These are phyloP conservation scores for Meyerozyma elateridarum DNA, from an alignment of 1,139 yeast genomes.

Conservation along the genomic window DNA sequence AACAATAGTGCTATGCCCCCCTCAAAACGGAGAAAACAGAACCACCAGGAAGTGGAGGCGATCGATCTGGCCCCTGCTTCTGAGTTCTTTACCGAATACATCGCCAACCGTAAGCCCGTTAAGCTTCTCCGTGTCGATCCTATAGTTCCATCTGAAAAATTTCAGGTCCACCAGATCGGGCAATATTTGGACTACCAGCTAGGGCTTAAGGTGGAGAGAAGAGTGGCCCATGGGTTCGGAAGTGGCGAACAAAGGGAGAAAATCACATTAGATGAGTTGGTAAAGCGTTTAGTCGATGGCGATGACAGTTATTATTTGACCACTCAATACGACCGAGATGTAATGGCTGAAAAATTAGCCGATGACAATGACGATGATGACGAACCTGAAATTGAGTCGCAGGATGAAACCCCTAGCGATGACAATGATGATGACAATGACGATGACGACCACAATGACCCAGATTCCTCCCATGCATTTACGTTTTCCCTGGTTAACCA, in stretches of 20 bases:
- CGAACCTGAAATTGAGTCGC: constrained; percentile 15
- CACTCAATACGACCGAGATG: constrained; percentile 50
- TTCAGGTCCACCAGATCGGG: constrained; percentile 33
- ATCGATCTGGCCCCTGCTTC: background rate
- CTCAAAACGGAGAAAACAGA: constrained; percentile 2
- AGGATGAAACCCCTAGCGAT: constrained; percentile 11
- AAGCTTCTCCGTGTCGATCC: constrained; percentile 7
- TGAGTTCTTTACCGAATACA: constrained; percentile 7
- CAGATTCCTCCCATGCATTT: constrained; percentile 4
- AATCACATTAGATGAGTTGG: constrained; percentile 45
- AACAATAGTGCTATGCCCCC: background rate
- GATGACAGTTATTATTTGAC: constrained; percentile 52
- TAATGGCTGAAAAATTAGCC: constrained; percentile 10
- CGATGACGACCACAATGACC: constrained; percentile 8
- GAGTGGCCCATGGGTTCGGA: constrained; percentile 59
- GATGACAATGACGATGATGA: constrained; percentile 21
- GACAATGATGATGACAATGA: constrained; percentile 5
- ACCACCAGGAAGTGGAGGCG: background rate
- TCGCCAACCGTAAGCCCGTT: constrained; percentile 10
- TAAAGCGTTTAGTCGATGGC: constrained; percentile 34
- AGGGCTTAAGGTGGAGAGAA: constrained; percentile 51
- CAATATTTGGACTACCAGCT: constrained; percentile 26
- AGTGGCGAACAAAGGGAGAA: constrained; percentile 49
- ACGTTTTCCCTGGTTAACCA: constrained; percentile 16
- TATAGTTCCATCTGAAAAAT: constrained; percentile 13